Percentiles rank a stretch among this genome's conserved stretches.
phyloP scores from a whole-genome alignment of 2,329 filamentous ascomycete species.

The Thielaviopsis ethacetica region DNA sequence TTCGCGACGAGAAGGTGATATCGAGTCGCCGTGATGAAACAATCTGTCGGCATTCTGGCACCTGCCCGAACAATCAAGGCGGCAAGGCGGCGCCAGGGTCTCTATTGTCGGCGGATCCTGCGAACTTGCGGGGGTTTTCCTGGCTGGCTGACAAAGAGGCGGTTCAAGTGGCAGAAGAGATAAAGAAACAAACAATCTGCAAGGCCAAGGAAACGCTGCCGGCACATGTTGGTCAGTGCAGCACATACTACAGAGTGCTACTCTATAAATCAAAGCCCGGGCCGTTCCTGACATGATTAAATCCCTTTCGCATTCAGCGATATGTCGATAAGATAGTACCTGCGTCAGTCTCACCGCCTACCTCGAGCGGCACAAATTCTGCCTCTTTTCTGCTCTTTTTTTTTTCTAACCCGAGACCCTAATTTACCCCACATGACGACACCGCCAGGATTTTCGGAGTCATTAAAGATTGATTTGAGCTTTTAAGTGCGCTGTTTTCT shows the following conservation, averaged over 20 bases:
- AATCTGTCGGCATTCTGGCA: neutral
- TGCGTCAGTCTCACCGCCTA: slow-evolving; percentile 3
- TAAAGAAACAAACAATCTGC: no score
- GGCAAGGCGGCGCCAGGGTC: no score
- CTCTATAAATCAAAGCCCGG: neutral
- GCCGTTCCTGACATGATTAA: neutral
- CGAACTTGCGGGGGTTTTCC: no score
- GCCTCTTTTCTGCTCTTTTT: neutral
- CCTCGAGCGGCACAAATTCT: slow-evolving; percentile 2
- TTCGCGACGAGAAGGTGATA: neutral
- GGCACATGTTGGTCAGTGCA: no score
- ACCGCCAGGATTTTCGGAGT: slow-evolving; percentile 7
- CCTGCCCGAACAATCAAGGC: no score
- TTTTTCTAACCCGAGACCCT: neutral
- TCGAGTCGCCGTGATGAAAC: neutral
- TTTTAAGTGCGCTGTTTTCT: neutral
- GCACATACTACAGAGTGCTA: no score
- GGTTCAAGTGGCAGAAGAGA: no score
- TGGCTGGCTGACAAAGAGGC: no score
- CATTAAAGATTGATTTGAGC: neutral
- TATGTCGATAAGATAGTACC: neutral
- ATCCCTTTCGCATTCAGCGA: no score
- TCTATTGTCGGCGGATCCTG: no score
- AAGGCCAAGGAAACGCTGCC: no score
- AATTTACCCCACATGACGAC: slow-evolving; percentile 11